Evolutionary conservation across 1,284 basidiomycete genomes (phyloP), one percentile per base, ranked within the genome.

Genomic region (Cronartium ribicola): DNA sequence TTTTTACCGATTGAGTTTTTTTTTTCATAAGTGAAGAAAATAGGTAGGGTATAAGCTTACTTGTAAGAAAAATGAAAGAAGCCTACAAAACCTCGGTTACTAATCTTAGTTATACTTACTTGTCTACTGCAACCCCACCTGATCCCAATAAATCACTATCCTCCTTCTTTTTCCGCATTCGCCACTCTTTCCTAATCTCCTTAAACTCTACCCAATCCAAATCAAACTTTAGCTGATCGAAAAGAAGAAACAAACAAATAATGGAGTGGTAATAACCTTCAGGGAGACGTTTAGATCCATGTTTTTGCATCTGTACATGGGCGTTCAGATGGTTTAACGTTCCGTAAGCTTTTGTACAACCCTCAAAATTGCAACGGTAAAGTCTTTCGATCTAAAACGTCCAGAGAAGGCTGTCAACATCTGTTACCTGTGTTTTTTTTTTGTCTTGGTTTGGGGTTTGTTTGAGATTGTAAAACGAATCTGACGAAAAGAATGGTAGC

Each of bases 111-210:
- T n/a, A n/a, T n/a, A n/a, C n/a, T n/a, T n/a, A n/a, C n/a, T n/a
- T n/a, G n/a, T n/a, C n/a, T n/a, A n/a, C n/a, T n/a, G n/a, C n/a
- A n/a, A n/a, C n/a, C n/a, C n/a, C n/a, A n/a, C n/a, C n/a, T n/a
- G n/a, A n/a, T n/a, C n/a, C n/a, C n/a, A n/a, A n/a, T n/a, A n/a
- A n/a, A n/a, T n/a, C n/a, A n/a, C n/a, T n/a, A n/a, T n/a, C 83
- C 29, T 85, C 85, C 78, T 91, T 90, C 82, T 94, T 92, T 85
- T 94, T 97, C 79, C 88, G 87, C 83, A 91, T 91, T 69, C 93
- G 88, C 93, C 94, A 96, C 78, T 91, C 90, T 81, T 94, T 96
- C 76, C 94, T 88, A 80, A 96, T 88, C 79, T 97, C 94, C 81
- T 96, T 97, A 85, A 98, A 98, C 84, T 98, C 94, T 95, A 81